Conservation (phyloP, 805 yeast species). For the Spathaspora arborariae region DNA sequence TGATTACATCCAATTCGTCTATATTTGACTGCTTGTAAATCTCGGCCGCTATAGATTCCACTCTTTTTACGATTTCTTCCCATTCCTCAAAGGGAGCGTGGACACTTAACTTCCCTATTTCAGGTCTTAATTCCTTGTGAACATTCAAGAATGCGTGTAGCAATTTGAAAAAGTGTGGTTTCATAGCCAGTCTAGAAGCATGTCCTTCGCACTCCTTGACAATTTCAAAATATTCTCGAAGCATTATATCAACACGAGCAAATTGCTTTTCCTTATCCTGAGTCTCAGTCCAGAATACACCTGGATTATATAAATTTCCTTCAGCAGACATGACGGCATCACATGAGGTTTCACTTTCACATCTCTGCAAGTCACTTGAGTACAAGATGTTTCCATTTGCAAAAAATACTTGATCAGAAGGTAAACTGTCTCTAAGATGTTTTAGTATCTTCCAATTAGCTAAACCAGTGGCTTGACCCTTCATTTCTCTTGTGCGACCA, state of each 20-base stretch:
- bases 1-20: conserved; percentile 52
- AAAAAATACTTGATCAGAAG: conserved; percentile 78
- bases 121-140: conserved; percentile 75
- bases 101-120: conserved; percentile 54
- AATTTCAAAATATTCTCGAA: conserved; percentile 86
- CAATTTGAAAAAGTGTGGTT: conserved; percentile 87
- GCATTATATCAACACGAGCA: conserved; percentile 80
- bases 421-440: conserved; percentile 73
- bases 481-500: conserved; percentile 95
- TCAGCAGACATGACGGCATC: conserved; percentile 98
- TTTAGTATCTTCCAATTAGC: conserved; percentile 87
- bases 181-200: conserved; percentile 81
- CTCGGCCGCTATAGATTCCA: conserved; percentile 62
- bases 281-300: conserved; percentile 63
- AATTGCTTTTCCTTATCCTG: conserved; percentile 59
- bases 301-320: conserved; percentile 91
- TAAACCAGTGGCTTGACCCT: conserved; percentile 92
- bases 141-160: conserved; percentile 74
- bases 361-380: conserved; percentile 74
- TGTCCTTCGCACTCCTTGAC: conserved; percentile 57
- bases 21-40: conserved; percentile 52
- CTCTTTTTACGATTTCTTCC: conserved; percentile 53
- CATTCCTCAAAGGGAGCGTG: conserved; percentile 36
- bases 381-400: conserved; percentile 95
- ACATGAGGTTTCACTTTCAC: conserved; percentile 59